Base-by-base conservation (phyloP, 2,329 filamentous ascomycete species). In the Cladosporium austrohemisphaericum region DNA sequence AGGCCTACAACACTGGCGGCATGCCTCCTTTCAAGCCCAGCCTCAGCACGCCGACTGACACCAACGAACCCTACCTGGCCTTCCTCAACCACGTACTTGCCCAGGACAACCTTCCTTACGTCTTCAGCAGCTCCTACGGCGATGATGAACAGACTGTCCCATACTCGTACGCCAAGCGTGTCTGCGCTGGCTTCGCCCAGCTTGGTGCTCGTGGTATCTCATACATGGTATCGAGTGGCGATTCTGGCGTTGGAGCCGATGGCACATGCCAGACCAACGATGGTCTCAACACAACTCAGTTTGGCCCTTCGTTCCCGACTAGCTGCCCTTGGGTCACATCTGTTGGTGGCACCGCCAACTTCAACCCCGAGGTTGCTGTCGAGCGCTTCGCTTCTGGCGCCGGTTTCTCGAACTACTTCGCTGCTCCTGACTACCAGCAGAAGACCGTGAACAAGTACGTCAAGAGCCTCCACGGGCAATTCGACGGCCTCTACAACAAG, bases 51-150 rank as follows among this genome's bases (percentile, higher is more conserved):
- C 63, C 73, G 16, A 69, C 55, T 19, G 76, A 83, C 63, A 75
- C 72, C 56, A 88, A 87, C 63, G 85, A 88, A 68, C 83, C 83
- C 0, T 87, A 86, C 64, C 70, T 86, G 1, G 74, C 74, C 11
- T 86, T 79, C 71, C 70, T 86, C 6, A 73, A 78, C 49, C 79
- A 80, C 63, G 63, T 85, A 2, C 73, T 84, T 1, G 65, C 68
- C 1, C 74, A 83, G 16, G 58, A 66, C 0, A 63, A 78, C 14
- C 70, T 87, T 1, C 83, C 84, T 0, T 76, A 80, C 38, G 77
- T 82, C 13, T 76, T 87, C 59, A 78, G 75, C 45, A 81, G 79
- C 10, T 85, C 81, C 0, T 87, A 87, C 62, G 83, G 81, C 40
- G 82, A 86, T 52, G 76, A 80, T 46, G 84, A 87, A 65, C 78